These are phyloP conservation scores for Lecanicillium sp. DNA, from an alignment of 2,329 filamentous ascomycete species.

Conservation along the genomic window DNA sequence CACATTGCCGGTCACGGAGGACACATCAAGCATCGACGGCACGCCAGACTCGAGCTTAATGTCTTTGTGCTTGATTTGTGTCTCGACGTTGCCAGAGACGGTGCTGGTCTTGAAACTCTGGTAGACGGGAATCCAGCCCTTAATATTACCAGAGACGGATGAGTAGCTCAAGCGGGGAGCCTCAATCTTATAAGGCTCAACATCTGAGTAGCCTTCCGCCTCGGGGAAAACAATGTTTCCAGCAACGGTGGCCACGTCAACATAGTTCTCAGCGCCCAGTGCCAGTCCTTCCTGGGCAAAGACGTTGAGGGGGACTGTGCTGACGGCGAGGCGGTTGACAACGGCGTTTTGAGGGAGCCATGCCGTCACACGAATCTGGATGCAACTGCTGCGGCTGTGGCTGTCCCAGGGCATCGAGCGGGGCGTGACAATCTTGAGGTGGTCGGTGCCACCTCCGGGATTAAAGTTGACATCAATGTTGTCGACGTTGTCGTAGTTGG, in stretches of 20 bases:
- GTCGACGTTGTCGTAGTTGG: slow-evolving; percentile 39
- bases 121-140: slow-evolving; percentile 46
- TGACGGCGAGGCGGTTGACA: slow-evolving; percentile 33
- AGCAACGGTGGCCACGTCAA: slow-evolving; percentile 29
- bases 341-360: slow-evolving; percentile 37
- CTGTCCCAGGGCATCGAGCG: slow-evolving; percentile 19
- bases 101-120: slow-evolving; percentile 41
- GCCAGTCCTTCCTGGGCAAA: slow-evolving; percentile 35
- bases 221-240: slow-evolving; percentile 34
- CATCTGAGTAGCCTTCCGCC: slow-evolving; percentile 19
- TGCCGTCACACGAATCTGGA: slow-evolving; percentile 42
- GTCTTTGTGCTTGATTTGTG: slow-evolving; percentile 36
- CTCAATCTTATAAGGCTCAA: slow-evolving; percentile 34
- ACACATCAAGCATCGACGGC: slow-evolving; percentile 36
- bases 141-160: slow-evolving; percentile 39
- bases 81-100: slow-evolving; percentile 37
- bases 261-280: slow-evolving; percentile 24
- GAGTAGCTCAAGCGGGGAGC: slow-evolving; percentile 36
- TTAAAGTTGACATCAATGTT: slow-evolving; percentile 29
- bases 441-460: slow-evolving; percentile 26
- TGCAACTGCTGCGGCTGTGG: slow-evolving; percentile 32
- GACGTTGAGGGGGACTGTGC: slow-evolving; percentile 34
- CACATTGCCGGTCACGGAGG: slow-evolving; percentile 39
- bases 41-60: slow-evolving; percentile 28
- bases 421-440: slow-evolving; percentile 35